These are phyloP conservation scores for Solanum clarkiae DNA, from an alignment of 257 asterid species.

Conservation along the genomic window DNA sequence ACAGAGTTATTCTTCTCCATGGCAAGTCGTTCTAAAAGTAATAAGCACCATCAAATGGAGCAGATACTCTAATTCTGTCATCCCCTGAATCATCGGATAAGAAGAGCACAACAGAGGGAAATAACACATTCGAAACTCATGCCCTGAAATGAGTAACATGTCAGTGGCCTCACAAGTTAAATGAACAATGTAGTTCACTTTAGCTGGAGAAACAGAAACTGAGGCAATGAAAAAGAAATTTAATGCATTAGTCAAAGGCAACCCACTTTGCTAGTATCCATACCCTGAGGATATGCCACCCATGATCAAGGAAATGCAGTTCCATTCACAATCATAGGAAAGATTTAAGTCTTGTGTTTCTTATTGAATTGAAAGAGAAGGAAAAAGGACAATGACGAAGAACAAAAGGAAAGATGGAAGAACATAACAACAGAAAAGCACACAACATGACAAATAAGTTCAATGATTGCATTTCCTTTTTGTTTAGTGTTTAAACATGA, in stretches of 20 bases:
- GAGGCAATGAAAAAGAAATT: background rate
- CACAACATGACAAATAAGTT: background rate
- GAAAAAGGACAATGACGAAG: background rate
- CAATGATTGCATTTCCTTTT: background rate
- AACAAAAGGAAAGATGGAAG: background rate
- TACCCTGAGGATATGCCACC: background rate
- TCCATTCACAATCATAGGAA: background rate
- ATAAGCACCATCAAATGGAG: background rate
- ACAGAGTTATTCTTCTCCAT: background rate
- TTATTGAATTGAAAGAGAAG: background rate
- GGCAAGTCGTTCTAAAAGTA: background rate
- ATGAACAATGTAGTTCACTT: background rate
- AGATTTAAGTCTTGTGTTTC: background rate
- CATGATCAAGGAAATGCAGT: background rate
- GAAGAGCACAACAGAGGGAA: background rate
- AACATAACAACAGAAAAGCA: background rate
- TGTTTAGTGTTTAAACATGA: background rate
- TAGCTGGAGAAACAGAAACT: background rate
- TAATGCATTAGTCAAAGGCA: background rate
- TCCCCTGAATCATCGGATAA: background rate
- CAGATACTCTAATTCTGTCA: background rate
- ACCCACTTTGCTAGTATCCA: background rate
- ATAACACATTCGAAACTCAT: background rate
- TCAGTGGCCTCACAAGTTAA: background rate
- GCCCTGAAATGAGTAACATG: background rate